These are phyloP conservation scores for Penicillium paradoxum DNA, from an alignment of 495 filamentous ascomycete genomes.

Conservation along the genomic window DNA sequence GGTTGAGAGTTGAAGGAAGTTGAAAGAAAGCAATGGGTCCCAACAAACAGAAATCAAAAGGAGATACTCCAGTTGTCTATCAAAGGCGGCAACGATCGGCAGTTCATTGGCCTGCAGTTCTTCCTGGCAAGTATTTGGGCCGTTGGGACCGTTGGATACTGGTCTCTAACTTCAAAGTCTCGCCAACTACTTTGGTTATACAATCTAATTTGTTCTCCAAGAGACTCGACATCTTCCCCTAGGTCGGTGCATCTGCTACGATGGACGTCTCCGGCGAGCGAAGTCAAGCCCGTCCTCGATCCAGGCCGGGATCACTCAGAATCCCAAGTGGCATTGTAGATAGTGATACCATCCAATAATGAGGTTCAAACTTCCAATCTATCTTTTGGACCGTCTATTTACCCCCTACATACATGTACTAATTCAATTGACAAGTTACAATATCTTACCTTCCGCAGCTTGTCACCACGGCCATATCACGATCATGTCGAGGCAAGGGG, in stretches of 20 bases:
- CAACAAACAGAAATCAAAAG: slow-evolving; percentile 4
- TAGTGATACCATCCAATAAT: slow-evolving; percentile 57
- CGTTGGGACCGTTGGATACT: not conserved
- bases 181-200: not conserved
- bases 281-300: slow-evolving; percentile 60
- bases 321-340: slow-evolving; percentile 65
- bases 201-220: slow-evolving; percentile 16
- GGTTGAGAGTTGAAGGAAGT: not conserved
- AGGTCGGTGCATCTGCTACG: slow-evolving; percentile 53
- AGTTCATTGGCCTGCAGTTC: not conserved
- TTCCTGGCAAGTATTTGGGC: not conserved
- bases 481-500: slow-evolving; percentile 58
- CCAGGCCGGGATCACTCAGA: slow-evolving; percentile 58
- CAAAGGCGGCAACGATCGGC: slow-evolving; percentile 21
- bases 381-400: too few species aligned
- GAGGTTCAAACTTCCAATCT: slow-evolving; percentile 46
- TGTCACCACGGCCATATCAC: slow-evolving; percentile 66
- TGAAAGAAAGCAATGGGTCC: not conserved
- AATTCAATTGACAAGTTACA: too few species aligned
- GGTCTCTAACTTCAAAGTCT: not conserved
- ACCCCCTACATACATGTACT: too few species aligned
- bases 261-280: slow-evolving; percentile 63
- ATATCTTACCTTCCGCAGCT: slow-evolving; percentile 53
- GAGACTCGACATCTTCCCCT: slow-evolving; percentile 55
- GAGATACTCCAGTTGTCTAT: slow-evolving; percentile 4